These are phyloP conservation scores for Phytophthora hybrid DNA, from an alignment of 352 stramenopile genomes.

Conservation along the genomic window DNA sequence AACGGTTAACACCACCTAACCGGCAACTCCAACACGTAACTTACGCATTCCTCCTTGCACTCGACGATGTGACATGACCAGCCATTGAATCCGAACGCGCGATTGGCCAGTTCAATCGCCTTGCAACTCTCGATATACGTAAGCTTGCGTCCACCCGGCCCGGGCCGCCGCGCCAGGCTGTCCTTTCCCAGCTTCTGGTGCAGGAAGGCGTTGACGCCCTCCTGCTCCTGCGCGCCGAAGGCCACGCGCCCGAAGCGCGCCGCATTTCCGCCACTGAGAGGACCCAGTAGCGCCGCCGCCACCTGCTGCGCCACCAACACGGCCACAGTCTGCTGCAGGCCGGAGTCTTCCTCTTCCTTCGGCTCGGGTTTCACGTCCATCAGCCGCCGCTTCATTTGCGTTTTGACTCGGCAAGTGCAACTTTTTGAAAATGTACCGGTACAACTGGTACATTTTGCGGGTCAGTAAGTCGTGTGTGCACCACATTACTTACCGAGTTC, in stretches of 20 bases:
- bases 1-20: neutral
- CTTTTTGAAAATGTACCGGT: slow-evolving; percentile 13
- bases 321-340: slow-evolving; percentile 55
- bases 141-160: slow-evolving; percentile 74
- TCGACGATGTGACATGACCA: slow-evolving; percentile 87
- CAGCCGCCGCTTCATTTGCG: slow-evolving; percentile 58
- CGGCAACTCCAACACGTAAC: slow-evolving; percentile 16
- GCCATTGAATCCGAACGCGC: slow-evolving; percentile 90
- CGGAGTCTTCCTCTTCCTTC: slow-evolving; percentile 17
- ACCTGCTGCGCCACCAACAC: slow-evolving; percentile 52
- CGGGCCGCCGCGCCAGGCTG: slow-evolving; percentile 68
- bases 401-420: slow-evolving; percentile 33
- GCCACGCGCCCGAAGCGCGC: slow-evolving; percentile 66
- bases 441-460: neutral
- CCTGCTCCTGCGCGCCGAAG: slow-evolving; percentile 60
- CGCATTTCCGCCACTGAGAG: neutral
- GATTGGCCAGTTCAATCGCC: slow-evolving; percentile 88
- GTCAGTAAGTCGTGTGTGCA: neutral
- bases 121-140: slow-evolving; percentile 93
- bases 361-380: slow-evolving; percentile 23
- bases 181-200: slow-evolving; percentile 88
- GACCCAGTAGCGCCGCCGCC: slow-evolving; percentile 13
- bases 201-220: slow-evolving; percentile 74
- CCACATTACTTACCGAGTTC: neutral
- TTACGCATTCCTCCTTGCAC: slow-evolving; percentile 89